Conservation (phyloP, 495 filamentous ascomycete genomes). For the Trichoderma erinaceum region DNA sequence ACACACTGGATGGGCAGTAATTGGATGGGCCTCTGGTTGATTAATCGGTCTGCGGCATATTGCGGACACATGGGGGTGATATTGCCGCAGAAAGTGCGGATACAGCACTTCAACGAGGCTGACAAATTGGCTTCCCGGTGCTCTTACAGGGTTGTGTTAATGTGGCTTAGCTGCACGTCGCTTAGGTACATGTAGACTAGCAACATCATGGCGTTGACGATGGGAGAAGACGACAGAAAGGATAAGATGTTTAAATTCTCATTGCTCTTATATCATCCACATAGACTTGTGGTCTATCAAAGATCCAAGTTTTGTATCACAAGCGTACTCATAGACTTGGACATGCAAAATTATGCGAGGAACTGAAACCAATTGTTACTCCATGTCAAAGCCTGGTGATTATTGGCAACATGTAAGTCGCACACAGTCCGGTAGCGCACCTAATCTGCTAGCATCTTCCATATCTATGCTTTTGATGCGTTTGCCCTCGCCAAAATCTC, state of each 20-base stretch:
- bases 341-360: no score
- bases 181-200: no score
- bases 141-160: background rate
- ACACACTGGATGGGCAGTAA: background rate
- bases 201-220: background rate
- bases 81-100: background rate
- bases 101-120: background rate
- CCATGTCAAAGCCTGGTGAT: background rate
- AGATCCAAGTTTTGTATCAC: no score
- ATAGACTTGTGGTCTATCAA: no score
- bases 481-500: conserved; percentile 20
- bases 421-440: background rate
- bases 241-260: no score
- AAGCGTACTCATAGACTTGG: no score
- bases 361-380: no score
- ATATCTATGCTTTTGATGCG: no score
- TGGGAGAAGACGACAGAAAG: no score
- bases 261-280: no score
- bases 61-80: background rate
- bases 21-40: background rate
- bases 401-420: background rate
- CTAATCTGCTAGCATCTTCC: background rate
- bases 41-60: background rate
- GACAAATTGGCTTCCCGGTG: background rate
- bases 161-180: no score